Evolutionary conservation across 108 stramenopile species (phyloP).

Genomic region (Skeletonema menzelii): DNA sequence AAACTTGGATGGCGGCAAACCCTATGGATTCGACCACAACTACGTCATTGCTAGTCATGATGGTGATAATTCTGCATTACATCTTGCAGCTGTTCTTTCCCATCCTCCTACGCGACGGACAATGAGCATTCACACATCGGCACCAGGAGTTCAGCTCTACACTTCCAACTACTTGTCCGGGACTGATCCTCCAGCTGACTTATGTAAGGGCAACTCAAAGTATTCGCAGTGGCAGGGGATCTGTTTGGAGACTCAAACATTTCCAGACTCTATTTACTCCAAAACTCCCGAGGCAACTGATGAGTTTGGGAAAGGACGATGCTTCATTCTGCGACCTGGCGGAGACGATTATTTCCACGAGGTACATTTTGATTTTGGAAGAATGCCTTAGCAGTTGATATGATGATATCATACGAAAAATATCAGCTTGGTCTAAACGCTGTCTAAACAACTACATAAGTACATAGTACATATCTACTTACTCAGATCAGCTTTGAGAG

Average conservation of each 20-base stretch:
- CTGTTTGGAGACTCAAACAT: slow-evolving; percentile 88
- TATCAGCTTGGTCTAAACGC: background rate
- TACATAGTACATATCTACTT: no score
- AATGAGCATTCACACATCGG: slow-evolving; percentile 58
- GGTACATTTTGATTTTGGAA: slow-evolving; percentile 9
- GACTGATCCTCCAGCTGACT: slow-evolving; percentile 6
- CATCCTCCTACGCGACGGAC: slow-evolving; percentile 43
- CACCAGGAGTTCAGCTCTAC: slow-evolving; percentile 90
- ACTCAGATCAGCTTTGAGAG: no score
- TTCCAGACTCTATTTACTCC: slow-evolving; percentile 68
- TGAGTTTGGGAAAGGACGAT: slow-evolving; percentile 62
- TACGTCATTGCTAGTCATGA: slow-evolving; percentile 54
- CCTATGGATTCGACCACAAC: slow-evolving; percentile 88
- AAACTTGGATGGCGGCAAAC: slow-evolving; percentile 17
- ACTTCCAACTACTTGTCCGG: slow-evolving; percentile 78
- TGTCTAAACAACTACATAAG: no score
- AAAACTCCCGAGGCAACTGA: slow-evolving; percentile 5
- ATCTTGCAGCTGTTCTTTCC: slow-evolving; percentile 26
- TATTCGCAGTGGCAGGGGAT: slow-evolving; percentile 74
- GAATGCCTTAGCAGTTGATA: background rate
- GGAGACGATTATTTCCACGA: slow-evolving; percentile 55
- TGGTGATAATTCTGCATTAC: slow-evolving; percentile 17
- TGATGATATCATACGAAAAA: background rate
- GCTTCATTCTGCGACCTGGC: slow-evolving; percentile 59
- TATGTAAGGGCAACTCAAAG: slow-evolving; percentile 46